Percentiles rank a stretch among this genome's conserved stretches.
Conservation (phyloP, 169 alveolate species). For the Plasmodium inui region DNA sequence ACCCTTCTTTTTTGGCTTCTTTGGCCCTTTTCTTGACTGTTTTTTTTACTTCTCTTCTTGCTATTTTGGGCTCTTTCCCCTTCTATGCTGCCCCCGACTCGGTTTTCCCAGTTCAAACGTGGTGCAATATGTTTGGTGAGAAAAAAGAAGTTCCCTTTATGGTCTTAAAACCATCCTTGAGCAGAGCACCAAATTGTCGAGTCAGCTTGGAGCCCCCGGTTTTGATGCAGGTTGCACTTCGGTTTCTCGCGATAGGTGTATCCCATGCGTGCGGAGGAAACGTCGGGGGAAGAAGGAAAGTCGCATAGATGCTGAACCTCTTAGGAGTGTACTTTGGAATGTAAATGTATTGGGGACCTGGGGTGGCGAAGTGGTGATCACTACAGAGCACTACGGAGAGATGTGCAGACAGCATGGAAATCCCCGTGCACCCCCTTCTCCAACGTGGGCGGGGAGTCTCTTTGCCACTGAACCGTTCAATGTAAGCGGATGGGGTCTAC, state of each 20-base stretch:
- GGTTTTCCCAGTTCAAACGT: neutral
- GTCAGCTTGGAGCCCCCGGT: neutral
- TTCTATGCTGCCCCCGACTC: neutral
- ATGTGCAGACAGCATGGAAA: neutral
- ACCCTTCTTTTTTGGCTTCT: neutral
- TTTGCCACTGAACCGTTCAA: neutral
- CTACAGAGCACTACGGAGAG: neutral
- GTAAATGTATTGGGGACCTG: no score
- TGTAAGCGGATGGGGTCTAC: neutral
- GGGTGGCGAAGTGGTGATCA: neutral
- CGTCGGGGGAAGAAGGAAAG: neutral
- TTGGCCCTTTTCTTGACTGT: no score
- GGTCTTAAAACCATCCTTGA: neutral
- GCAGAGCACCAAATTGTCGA: neutral
- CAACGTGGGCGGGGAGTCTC: neutral
- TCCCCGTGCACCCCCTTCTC: neutral
- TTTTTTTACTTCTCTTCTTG: neutral
- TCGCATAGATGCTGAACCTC: neutral
- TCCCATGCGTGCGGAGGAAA: neutral
- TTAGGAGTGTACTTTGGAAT: no score
- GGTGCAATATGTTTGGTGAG: neutral
- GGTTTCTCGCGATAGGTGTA: neutral
- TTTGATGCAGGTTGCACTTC: neutral
- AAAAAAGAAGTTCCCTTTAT: neutral
- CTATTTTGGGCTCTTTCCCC: neutral